Percentiles rank a stretch among this genome's conserved stretches.
These are phyloP conservation scores for Annulohypoxylon bovei DNA, from an alignment of 495 filamentous ascomycete genomes.

Conservation along the genomic window DNA sequence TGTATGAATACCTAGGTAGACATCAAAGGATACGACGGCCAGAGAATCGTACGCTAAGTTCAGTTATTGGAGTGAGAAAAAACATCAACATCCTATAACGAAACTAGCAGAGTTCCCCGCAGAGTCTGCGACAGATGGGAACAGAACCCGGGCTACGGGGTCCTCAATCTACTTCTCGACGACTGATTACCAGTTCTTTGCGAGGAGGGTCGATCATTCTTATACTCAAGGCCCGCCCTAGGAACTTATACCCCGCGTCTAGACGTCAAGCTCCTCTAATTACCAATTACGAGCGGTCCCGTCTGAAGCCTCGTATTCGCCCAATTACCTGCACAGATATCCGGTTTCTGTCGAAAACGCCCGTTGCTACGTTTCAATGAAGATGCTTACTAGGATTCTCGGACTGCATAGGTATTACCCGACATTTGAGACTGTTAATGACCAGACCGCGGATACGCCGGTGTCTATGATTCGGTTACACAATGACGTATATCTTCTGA, in stretches of 20 bases:
- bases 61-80: background rate
- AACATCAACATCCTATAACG: background rate
- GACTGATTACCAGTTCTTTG: background rate
- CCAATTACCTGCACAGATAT: background rate
- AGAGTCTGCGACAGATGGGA: background rate
- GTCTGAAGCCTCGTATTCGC: slow-evolving; percentile 12
- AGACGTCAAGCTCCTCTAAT: background rate
- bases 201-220: background rate
- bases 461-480: background rate
- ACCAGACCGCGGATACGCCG: background rate
- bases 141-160: background rate
- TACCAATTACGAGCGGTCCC: background rate
- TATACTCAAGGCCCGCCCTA: background rate
- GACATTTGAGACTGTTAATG: background rate
- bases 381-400: slow-evolving; percentile 6
- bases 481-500: background rate
- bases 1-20: background rate
- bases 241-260: slow-evolving; percentile 1
- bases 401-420: background rate
- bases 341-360: background rate
- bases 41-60: no score
- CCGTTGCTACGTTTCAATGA: slow-evolving; percentile 8
- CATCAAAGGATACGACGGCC: background rate
- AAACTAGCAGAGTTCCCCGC: background rate
- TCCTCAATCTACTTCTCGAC: background rate